Base-by-base conservation (phyloP, 306 rosid species). In the Prunus padus region DNA sequence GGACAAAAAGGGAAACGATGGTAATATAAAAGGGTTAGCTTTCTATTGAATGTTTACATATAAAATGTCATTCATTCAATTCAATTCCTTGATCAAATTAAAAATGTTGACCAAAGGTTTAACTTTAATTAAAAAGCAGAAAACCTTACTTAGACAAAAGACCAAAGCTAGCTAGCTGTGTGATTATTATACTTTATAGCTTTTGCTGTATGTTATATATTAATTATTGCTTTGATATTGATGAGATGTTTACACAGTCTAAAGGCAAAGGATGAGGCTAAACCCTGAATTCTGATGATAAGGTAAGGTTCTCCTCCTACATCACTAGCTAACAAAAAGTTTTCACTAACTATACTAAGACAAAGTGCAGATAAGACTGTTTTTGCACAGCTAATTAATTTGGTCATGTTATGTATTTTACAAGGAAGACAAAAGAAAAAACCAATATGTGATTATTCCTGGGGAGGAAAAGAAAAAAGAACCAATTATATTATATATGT, bases 301-400 rank as follows among this genome's bases (percentile, higher is more conserved):
- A 33, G 37, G 37, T 76, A 44, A 75, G 80, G 64, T 71, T 78
- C 80, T 23, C 9, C 15, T 8, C 49, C 55, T 16, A 18, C 76
- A 45, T 42, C 50, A 20, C 31, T 57, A 22, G 28, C 42, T 19
- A 37, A 37, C 74, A 20, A 44, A 57, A 57, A 42, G 44, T 18
- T 20, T 2, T 28, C 5, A 42, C 63, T 1, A 5, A 3, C 23
- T 13, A 8, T 15, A 69, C 11, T 46, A 67, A 15, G 19, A 57
- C 23, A 46, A 72, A 72, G 50, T 52, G 67, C 37, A 71, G 82
- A 63, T 52, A 71, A 78, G 15, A 31, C 33, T 30, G 4, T 30
- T 44, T 44, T 11, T 44, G 47, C 47, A 7, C 13, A 7, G 47
- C 30, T 28, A 28, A 28, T 31, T 5, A 33, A 5, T 4, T 31